Base-by-base conservation (phyloP, 306 rosid species). In the Pyrus bretschneideri region DNA sequence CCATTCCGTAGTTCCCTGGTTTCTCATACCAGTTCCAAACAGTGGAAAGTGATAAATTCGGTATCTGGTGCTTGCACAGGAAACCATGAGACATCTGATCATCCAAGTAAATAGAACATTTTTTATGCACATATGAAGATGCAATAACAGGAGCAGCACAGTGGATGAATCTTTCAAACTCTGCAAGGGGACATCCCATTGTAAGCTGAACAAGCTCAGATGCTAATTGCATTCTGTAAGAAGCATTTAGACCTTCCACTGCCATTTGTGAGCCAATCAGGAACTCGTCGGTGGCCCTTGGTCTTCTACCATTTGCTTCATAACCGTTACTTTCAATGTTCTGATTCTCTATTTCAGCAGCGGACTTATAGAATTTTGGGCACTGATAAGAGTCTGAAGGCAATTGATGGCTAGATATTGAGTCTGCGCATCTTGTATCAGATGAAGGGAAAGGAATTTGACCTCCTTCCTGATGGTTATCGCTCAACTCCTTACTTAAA, bases 1-100 rank as follows among this genome's bases (percentile, higher is more conserved):
- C 76, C 65, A 78, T 33, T 44, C 81, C 76, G 2, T 70, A 70
- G 35, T 78, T 78, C 70, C 81, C 76, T 10, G 64, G 81, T 31
- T 69, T 70, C 63, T 77, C 81, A 12, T 69, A 60, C 81, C 75
- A 77, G 75, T 77, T 59, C 81, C 81, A 69, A 77, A 77, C 75
- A 69, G 57, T 22, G 42, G 14, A 35, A 67, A 77, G 74, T 40
- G 80, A 58, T 68, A 57, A 7, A 30, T 77, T 69, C 38, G 80
- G 80, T 40, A 44, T 69, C 80, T 69, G 75, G 63, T 69, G 70
- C 75, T 69, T 70, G 75, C 70, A 70, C 12, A 59, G 62, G 67
- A 77, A 44, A 77, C 62, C 22, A 30, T 30, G 70, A 70, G 81
- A 77, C 12, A 15, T 69, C 38, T 45, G 70, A n/a, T 52, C 33